Percentiles rank a stretch among this genome's conserved stretches.
Evolutionary conservation across 169 alveolate genomes (phyloP).

Genomic region (Eimeria zaria): DNA sequence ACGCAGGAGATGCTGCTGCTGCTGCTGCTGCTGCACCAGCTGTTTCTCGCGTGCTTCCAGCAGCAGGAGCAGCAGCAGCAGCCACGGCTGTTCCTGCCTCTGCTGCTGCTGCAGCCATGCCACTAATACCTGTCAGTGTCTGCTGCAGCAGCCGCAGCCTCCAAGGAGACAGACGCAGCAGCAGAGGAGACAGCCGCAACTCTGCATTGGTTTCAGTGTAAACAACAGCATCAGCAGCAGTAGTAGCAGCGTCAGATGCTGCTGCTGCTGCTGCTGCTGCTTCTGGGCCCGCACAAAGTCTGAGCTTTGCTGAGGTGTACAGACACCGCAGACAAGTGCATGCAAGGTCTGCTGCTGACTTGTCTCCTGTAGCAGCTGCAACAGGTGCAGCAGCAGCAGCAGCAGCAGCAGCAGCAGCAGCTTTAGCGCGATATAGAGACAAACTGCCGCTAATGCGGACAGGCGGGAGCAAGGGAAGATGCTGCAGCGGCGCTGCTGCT

Average conservation of each 20-base stretch:
- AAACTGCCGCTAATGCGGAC: background rate
- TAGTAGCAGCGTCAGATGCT: background rate
- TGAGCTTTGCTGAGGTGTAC: constrained; percentile 57
- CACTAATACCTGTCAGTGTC: background rate
- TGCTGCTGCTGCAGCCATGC: constrained; percentile 52
- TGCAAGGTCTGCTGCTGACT: constrained; percentile 6
- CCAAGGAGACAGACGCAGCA: constrained; percentile 76
- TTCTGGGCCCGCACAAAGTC: background rate
- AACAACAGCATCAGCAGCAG: constrained; percentile 51
- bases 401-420: constrained; percentile 23
- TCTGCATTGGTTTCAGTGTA: constrained; percentile 21
- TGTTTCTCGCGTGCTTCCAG: constrained; percentile 20
- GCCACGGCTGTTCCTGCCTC: background rate
- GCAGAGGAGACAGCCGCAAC: constrained; percentile 46
- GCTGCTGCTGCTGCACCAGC: constrained; percentile 34
- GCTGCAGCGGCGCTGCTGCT: constrained; percentile 77
- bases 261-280: constrained; percentile 48
- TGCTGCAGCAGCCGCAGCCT: constrained; percentile 57
- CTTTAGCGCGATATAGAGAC: background rate
- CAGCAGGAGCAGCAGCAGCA: constrained; percentile 43
- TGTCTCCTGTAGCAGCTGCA: background rate
- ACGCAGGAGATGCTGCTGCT: background rate
- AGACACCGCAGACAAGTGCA: constrained; percentile 55
- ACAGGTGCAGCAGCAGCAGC: background rate
- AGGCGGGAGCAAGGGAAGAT: constrained; percentile 66